phyloP scores from a whole-genome alignment of 805 yeast species.

The Yamadazyma akitaensis region DNA sequence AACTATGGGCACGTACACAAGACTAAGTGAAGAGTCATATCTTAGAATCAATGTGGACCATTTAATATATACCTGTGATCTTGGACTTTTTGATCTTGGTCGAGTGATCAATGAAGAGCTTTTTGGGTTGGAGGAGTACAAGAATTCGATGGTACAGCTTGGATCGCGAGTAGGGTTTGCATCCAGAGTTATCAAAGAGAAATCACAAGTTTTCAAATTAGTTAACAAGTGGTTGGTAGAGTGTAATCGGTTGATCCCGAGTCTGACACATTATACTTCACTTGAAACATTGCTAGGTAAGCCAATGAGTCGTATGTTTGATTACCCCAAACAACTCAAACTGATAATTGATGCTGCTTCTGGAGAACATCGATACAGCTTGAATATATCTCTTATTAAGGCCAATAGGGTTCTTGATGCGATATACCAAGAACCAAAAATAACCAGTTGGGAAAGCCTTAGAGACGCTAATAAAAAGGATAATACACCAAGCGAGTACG shows the following conservation, averaged over 20 bases:
- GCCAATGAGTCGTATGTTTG: constrained; percentile 44
- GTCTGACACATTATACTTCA: not conserved
- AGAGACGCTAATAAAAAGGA: constrained; percentile 9
- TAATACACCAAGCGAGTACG: not conserved
- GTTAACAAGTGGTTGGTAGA: constrained; percentile 6
- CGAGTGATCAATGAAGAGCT: constrained; percentile 3
- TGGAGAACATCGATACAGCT: constrained; percentile 10
- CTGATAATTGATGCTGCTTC: constrained; percentile 14
- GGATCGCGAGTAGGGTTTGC: constrained; percentile 5
- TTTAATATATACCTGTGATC: constrained; percentile 10
- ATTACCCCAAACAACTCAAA: constrained; percentile 27
- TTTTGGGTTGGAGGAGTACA: constrained; percentile 5
- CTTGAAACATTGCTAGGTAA: constrained; percentile 30
- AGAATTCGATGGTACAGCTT: not conserved
- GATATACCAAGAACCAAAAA: constrained; percentile 11
- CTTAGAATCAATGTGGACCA: constrained; percentile 6
- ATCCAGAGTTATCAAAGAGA: not conserved
- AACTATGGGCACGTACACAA: not conserved
- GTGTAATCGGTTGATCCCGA: not conserved
- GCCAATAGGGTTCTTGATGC: constrained; percentile 18
- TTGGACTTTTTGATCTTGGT: constrained; percentile 5
- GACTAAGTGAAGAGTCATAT: constrained; percentile 1
- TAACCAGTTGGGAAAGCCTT: constrained; percentile 15
- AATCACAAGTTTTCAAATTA: constrained; percentile 1
- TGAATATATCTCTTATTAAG: constrained; percentile 19